These are phyloP conservation scores for Boletus patriciae DNA, from an alignment of 768 basidiomycete genomes.

Conservation along the genomic window DNA sequence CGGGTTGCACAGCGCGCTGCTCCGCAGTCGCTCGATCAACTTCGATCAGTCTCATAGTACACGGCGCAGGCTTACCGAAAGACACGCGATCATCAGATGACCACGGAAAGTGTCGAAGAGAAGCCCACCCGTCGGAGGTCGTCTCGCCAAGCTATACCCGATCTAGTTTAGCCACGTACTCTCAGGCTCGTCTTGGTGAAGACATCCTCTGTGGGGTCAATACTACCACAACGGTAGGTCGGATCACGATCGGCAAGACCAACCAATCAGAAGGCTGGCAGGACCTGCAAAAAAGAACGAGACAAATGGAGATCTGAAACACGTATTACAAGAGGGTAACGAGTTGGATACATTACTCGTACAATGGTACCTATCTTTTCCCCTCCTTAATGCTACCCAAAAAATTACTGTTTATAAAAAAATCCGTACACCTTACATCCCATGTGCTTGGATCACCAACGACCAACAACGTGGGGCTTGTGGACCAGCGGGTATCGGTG, in stretches of 20 bases:
- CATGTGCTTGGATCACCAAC: not conserved
- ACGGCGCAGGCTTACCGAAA: not conserved
- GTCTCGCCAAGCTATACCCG: no score
- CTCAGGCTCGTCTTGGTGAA: no score
- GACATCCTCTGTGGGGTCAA: no score
- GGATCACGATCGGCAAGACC: no score
- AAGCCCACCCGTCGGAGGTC: no score
- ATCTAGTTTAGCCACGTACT: no score
- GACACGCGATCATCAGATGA: not conserved
- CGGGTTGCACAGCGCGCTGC: not conserved
- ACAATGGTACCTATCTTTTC: constrained; percentile 21
- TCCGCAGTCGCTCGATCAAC: not conserved
- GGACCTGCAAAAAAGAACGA: not conserved
- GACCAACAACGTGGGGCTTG: not conserved
- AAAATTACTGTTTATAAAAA: constrained; percentile 10
- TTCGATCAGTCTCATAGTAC: not conserved
- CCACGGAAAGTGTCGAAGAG: not conserved
- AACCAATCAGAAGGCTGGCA: not conserved
- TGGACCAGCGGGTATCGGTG: not conserved
- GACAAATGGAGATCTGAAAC: not conserved
- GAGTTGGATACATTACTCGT: constrained; percentile 23
- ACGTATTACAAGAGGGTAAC: constrained; percentile 28
- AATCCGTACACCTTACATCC: constrained; percentile 5
- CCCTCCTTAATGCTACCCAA: not conserved
- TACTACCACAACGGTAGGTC: no score